phyloP scores from a whole-genome alignment of 805 yeast genomes.

The Starmerella vitae region DNA sequence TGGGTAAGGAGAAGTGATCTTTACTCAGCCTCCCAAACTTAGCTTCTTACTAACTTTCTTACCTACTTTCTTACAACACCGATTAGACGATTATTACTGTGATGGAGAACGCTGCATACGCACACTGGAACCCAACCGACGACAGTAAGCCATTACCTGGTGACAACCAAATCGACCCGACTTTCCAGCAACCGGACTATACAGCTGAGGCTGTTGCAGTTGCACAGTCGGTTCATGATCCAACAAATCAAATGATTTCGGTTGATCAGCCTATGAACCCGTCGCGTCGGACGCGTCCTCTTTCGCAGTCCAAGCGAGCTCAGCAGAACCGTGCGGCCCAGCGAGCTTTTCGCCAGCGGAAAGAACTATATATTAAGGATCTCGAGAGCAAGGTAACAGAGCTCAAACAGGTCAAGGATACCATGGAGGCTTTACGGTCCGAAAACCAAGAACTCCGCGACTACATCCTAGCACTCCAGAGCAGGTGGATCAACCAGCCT shows the following conservation, averaged over 20 bases:
- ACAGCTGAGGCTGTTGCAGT: constrained; percentile 25
- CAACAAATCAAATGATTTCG: constrained; percentile 20
- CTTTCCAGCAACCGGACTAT: constrained; percentile 23
- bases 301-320: constrained; percentile 66
- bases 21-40: neutral
- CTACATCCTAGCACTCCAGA: constrained; percentile 56
- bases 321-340: constrained; percentile 88
- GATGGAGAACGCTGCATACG: constrained; percentile 22
- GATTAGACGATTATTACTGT: constrained; percentile 17
- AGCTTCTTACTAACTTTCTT: constrained; percentile 7
- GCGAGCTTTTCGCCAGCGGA: constrained; percentile 75
- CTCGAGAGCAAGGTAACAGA: constrained; percentile 58
- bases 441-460: constrained; percentile 64
- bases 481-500: constrained; percentile 44
- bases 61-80: constrained; percentile 19
- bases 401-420: constrained; percentile 46
- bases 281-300: constrained; percentile 30
- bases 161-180: constrained; percentile 24
- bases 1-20: no score
- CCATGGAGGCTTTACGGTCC: constrained; percentile 49
- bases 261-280: constrained; percentile 24
- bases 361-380: constrained; percentile 68
- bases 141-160: constrained; percentile 22
- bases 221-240: constrained; percentile 22
- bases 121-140: constrained; percentile 22